Conservation (phyloP, 1,139 yeast genomes). For the Kurtzmaniella natalensis region DNA sequence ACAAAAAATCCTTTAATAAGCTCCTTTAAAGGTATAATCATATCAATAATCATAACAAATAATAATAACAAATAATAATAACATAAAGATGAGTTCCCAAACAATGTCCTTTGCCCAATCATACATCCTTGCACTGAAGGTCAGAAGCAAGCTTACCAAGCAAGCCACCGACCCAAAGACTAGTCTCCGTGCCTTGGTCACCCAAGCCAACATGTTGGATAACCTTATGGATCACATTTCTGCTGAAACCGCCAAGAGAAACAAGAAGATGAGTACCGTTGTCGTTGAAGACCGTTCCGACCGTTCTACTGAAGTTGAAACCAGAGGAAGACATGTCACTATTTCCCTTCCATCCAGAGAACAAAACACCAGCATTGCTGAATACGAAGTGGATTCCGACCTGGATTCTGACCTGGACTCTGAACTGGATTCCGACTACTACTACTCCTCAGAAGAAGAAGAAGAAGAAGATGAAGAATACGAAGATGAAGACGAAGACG, state of each 20-base stretch:
- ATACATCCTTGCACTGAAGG: constrained; percentile 64
- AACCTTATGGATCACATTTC: constrained; percentile 54
- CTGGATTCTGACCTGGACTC: constrained; percentile 13
- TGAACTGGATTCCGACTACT: constrained; percentile 18
- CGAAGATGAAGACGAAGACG: constrained; percentile 12
- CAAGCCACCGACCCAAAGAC: constrained; percentile 64
- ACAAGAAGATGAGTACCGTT: constrained; percentile 12
- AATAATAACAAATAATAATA: no score
- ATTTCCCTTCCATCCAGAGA: constrained; percentile 8
- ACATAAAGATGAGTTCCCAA: not conserved
- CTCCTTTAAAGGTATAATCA: no score
- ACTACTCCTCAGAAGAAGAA: constrained; percentile 11
- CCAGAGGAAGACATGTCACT: constrained; percentile 8
- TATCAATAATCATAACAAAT: no score
- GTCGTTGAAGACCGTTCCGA: constrained; percentile 21
- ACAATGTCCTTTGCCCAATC: constrained; percentile 48
- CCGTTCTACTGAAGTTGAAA: constrained; percentile 14
- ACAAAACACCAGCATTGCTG: constrained; percentile 22
- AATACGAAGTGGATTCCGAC: constrained; percentile 34
- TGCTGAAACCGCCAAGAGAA: constrained; percentile 28
- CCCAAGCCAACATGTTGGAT: constrained; percentile 76
- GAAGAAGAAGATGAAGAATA: constrained; percentile 11
- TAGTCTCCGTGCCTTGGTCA: constrained; percentile 57
- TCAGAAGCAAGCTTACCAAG: constrained; percentile 60
- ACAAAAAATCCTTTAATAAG: no score